Base-by-base conservation (phyloP, 257 asterid species). In the Coffea eugenioides region DNA sequence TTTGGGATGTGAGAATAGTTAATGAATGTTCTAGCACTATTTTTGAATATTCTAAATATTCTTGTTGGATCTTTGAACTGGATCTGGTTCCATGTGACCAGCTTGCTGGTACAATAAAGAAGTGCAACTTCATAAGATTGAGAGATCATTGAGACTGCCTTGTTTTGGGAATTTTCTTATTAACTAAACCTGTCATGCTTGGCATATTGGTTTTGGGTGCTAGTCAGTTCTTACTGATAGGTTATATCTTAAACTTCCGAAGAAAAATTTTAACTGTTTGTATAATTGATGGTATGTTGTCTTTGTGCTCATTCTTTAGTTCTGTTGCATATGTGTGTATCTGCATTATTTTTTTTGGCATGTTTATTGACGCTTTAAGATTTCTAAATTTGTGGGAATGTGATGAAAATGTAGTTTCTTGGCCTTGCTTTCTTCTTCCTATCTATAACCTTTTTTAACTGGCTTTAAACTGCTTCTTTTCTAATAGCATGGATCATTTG, bases 401-500 rank as follows among this genome's bases (percentile, higher is more conserved):
- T 27, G 3, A 49, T 12, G 1, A 34, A 67, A 77, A 6, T 1
- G 73, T 57, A 69, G 27, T 72, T 67, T 27, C 61, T 65, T 25
- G 25, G 23, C 25, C 62, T 62, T 69, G 61, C 70, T 71, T 71
- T 54, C 48, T 41, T 64, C 71, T 77, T 76, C 61, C 23, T 48
- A 52, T 77, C 48, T 68, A 75, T 64, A 20, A 68, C 72, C 81
- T 74, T 82, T 82, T 83, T 85, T 87, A 82, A 88, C 77, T 61
- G 79, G 79, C 78, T 89, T 79, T 73, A 77, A 83, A 77, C 73
- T 75, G 80, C 73, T 86, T 81, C 64, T 79, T n/a, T 84, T 83
- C 66, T 81, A 75, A 82, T 85, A 96, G 99, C 92, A 77, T 79
- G 98, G 98, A 87, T 96, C 98, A 69, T 96, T 96, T 77, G 92